Evolutionary conservation across 805 yeast genomes (phyloP).

Genomic region (Brettanomyces custersianus): DNA sequence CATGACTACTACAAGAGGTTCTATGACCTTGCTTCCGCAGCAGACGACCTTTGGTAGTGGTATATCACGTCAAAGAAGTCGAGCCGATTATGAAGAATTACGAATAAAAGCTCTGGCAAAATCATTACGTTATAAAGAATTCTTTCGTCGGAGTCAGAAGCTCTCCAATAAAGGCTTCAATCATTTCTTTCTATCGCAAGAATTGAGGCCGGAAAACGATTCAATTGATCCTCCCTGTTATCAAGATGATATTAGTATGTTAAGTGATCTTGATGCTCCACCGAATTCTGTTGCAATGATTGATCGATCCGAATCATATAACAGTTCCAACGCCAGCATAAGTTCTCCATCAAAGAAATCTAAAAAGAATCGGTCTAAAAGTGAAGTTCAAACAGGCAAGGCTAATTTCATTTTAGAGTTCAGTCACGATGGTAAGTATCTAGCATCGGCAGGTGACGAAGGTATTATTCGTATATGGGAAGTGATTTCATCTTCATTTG

Average conservation of each 20-base stretch:
- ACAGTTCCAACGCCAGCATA: no score
- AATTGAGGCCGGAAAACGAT: constrained; percentile 26
- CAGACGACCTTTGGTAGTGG: no score
- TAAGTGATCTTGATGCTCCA: constrained; percentile 1
- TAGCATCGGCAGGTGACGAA: constrained; percentile 82
- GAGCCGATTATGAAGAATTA: neutral
- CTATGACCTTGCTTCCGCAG: no score
- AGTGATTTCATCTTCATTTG: constrained; percentile 65
- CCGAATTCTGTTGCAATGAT: no score
- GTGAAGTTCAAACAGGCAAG: constrained; percentile 2
- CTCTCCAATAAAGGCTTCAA: constrained; percentile 37
- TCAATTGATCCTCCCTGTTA: no score
- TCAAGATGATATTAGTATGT: neutral
- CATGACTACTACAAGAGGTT: no score
- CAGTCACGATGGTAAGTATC: constrained; percentile 68
- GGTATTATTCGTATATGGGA: constrained; percentile 66
- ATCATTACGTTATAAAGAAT: constrained; percentile 48
- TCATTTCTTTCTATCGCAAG: constrained; percentile 59
- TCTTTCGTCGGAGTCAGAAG: constrained; percentile 34
- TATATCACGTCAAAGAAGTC: neutral
- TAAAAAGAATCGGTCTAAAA: neutral
- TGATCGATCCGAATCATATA: no score
- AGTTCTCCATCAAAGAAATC: no score
- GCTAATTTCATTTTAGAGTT: constrained; percentile 74
- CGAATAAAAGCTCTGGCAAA: constrained; percentile 24